Conservation (phyloP, 176 grass and related monocot genomes). For the Eleusine indica region DNA sequence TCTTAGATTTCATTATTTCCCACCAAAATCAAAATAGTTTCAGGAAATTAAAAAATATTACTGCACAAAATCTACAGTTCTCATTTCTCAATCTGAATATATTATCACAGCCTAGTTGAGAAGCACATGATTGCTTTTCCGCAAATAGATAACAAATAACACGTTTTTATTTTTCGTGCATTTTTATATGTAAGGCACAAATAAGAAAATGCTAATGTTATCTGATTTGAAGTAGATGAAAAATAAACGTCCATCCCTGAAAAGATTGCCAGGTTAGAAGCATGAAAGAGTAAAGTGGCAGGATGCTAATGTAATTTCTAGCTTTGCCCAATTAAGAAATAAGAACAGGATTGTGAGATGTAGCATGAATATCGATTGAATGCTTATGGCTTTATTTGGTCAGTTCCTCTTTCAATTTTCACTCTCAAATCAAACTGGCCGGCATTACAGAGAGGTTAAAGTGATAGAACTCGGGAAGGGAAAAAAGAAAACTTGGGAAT, state of each 20-base stretch:
- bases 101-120: not conserved
- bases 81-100: not conserved
- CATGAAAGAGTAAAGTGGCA: not conserved
- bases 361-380: not conserved
- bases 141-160: conserved; percentile 14
- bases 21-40: not conserved
- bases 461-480: not conserved
- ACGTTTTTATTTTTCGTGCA: not conserved
- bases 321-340: not conserved
- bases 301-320: no score
- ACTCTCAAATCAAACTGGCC: not conserved
- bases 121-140: not conserved
- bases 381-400: not conserved
- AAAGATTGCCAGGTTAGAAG: conserved; percentile 15
- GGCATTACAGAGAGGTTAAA: not conserved
- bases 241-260: not conserved
- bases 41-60: conserved; percentile 2
- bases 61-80: conserved; percentile 7
- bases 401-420: conserved; percentile 1
- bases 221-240: no score
- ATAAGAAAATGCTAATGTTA: no score
- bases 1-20: not conserved
- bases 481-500: not conserved
- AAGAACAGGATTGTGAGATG: not conserved
- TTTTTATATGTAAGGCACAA: no score